Percentiles rank a stretch among this genome's conserved stretches.
Conservation (phyloP, 345 rosid species). For the Anacardium occidentale region DNA sequence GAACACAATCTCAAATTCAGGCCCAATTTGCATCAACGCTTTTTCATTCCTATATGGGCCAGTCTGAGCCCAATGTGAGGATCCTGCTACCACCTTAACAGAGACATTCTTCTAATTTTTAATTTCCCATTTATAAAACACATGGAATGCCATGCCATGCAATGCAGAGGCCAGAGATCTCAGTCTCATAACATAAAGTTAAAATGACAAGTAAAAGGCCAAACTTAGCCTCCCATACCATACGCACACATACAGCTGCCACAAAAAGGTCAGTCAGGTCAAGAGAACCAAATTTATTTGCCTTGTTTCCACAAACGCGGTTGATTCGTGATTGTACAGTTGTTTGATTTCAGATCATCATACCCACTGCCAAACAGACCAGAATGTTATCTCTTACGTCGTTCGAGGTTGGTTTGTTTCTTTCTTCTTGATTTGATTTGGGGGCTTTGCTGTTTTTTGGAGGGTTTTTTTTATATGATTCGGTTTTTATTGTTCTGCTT, state of each 20-base stretch:
- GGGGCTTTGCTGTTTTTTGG: background rate
- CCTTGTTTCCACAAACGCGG: background rate
- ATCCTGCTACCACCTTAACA: conserved; percentile 7
- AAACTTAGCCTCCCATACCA: background rate
- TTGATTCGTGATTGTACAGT: background rate
- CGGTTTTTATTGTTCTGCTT: background rate
- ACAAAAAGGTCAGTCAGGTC: background rate
- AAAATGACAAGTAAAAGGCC: background rate
- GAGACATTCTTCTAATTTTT: background rate
- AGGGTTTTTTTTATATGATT: background rate
- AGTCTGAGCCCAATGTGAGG: background rate
- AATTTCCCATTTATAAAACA: too few species aligned
- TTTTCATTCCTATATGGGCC: background rate
- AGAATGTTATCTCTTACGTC: background rate
- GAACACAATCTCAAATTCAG: background rate
- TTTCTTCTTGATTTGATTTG: background rate
- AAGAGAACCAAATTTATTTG: background rate
- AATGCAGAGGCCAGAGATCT: too few species aligned
- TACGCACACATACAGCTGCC: background rate
- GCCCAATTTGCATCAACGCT: too few species aligned
- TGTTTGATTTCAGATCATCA: background rate
- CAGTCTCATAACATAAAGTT: background rate
- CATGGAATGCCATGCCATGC: too few species aligned
- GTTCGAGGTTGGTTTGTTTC: background rate
- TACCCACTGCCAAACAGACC: background rate